phyloP scores from a whole-genome alignment of 1,139 yeast genomes.

The Geotrichum fermentans region DNA sequence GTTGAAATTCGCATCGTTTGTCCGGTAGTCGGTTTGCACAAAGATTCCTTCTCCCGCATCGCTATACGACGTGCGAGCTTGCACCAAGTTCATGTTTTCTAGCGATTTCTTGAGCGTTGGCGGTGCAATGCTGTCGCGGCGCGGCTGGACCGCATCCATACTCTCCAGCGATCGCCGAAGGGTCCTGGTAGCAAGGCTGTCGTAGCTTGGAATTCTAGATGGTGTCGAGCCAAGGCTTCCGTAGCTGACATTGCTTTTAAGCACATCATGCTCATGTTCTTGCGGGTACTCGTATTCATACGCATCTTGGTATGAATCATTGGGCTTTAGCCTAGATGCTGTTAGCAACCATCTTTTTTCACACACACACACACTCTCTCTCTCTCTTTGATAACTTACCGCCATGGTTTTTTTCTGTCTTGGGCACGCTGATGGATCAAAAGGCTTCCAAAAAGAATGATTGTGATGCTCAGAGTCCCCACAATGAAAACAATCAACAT shows the following conservation, averaged over 20 bases:
- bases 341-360: no score
- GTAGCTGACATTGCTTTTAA: neutral
- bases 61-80: neutral
- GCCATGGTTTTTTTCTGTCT: neutral
- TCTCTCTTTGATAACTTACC: neutral
- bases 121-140: no score
- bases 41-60: constrained; percentile 18
- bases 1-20: constrained; percentile 49
- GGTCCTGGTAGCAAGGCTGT: neutral
- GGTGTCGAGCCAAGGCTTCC: neutral
- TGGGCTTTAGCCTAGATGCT: no score
- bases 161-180: no score
- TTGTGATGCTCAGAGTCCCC: neutral
- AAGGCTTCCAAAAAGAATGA: neutral
- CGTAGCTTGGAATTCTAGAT: neutral
- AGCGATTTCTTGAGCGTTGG: neutral
- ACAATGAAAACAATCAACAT: neutral
- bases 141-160: no score
- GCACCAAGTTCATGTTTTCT: neutral
- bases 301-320: no score
- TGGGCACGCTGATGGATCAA: neutral
- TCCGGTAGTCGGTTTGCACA: constrained; percentile 23
- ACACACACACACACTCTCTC: no score
- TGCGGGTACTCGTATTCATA: neutral
- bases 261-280: neutral